Evolutionary conservation across 108 stramenopile species (phyloP), one percentile per base, ranked within the genome.

Genomic region (Craspedostauros australis): DNA sequence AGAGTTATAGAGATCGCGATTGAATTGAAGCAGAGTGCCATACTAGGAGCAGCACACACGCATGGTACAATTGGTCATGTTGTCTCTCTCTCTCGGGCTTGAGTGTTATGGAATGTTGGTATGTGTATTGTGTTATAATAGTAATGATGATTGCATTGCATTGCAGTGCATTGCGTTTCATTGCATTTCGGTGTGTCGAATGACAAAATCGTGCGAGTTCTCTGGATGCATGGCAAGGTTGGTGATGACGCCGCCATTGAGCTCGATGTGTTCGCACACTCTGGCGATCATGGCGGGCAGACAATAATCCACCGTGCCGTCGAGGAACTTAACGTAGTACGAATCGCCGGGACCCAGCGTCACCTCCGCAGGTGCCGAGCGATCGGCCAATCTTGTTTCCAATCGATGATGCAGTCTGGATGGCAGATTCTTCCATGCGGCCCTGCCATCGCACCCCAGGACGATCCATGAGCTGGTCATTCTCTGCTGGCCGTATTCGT

Each of bases 381-480:
- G 27, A 49, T 55, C 48, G 2, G 70, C 60, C 18, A 79, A 32
- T 16, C 77, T 29, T 33, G 39, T 34, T 32, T 66, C 53, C 54
- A 91, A 54, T 14, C 62, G 36, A 31, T 71, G 54, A 20, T 82
- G 76, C 49, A 91, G 58, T 18, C 76, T 67, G 12, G 55, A 64
- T 15, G 88, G 84, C 6, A 91, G 46, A 56, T 86, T 86, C 62
- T 77, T 83, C 77, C 81, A 91, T 18, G 66, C 80, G 9, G 70
- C 75, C 18, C 67, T 64, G 0, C 88, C 88, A 63, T 91, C 78
- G 22, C 67, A 49, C 20, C 75, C 66, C 7, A 91, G 39, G 25
- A 86, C 64, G 37, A 91, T 74, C 83, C 83, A 89, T 0, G 82
- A 88, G 31, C 58, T 56, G 1, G 40, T 39, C 15, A 48, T 8